These are phyloP conservation scores for Tetrapisispora nanseiensis DNA, from an alignment of 805 yeast species.

Conservation along the genomic window DNA sequence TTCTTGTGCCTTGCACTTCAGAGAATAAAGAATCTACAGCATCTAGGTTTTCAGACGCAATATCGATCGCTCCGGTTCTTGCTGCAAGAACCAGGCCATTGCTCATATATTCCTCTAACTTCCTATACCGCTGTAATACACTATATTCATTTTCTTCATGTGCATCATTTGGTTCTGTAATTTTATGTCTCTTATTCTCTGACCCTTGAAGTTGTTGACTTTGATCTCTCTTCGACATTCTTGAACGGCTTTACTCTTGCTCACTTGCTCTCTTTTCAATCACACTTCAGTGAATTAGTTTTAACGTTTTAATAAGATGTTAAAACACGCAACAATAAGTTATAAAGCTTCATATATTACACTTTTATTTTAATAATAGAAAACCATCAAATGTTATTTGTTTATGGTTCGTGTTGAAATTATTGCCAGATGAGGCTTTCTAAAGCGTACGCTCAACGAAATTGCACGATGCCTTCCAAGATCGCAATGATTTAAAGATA, in stretches of 20 bases:
- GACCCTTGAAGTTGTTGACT: neutral
- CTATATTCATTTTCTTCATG: conserved; percentile 16
- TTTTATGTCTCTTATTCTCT: neutral
- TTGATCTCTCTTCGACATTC: neutral
- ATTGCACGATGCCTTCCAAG: too few relatives aligned
- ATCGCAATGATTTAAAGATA: too few relatives aligned
- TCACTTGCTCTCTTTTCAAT: neutral
- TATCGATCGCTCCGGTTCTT: conserved; percentile 46
- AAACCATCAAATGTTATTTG: too few relatives aligned
- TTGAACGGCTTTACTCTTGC: too few relatives aligned
- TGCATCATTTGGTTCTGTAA: neutral
- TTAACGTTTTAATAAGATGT: too few relatives aligned
- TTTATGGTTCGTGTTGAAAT: too few relatives aligned
- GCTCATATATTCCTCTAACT: conserved; percentile 21
- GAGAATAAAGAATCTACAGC: conserved; percentile 40
- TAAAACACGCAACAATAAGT: too few relatives aligned
- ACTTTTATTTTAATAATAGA: too few relatives aligned
- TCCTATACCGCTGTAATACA: conserved; percentile 27
- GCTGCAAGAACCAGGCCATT: conserved; percentile 42
- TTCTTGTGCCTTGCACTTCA: conserved; percentile 31
- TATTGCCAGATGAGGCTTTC: too few relatives aligned
- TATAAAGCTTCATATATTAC: neutral
- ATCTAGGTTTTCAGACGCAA: conserved; percentile 37
- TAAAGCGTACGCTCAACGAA: too few relatives aligned
- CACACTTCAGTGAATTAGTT: too few relatives aligned